phyloP scores from a whole-genome alignment of 345 rosid species.

The Brassica carinata region DNA sequence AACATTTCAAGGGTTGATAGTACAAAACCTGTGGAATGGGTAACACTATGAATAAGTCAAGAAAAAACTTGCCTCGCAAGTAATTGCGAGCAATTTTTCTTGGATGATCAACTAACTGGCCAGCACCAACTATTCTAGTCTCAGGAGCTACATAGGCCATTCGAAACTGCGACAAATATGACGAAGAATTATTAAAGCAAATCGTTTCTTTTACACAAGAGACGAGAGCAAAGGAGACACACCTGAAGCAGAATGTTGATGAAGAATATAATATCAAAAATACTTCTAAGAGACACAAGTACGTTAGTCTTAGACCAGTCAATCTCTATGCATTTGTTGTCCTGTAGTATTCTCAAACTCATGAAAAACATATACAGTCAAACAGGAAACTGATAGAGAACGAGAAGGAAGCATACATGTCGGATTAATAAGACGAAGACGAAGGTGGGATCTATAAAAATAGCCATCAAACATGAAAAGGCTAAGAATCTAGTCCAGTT shows the following conservation, averaged over 20 bases:
- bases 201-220: neutral
- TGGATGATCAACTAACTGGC: constrained; percentile 86
- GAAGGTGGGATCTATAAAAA: constrained; percentile 80
- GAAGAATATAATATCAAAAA: constrained; percentile 68
- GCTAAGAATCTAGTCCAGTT: constrained; percentile 64
- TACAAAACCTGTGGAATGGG: constrained; percentile 87
- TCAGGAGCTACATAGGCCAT: constrained; percentile 85
- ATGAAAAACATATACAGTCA: neutral
- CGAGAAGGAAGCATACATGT: constrained; percentile 45
- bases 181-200: constrained; percentile 6
- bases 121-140: constrained; percentile 79
- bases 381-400: neutral
- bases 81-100: constrained; percentile 66
- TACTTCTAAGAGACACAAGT: constrained; percentile 54
- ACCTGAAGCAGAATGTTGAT: constrained; percentile 88
- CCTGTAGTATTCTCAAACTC: constrained; percentile 43
- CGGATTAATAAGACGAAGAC: constrained; percentile 63
- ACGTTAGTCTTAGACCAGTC: constrained; percentile 47
- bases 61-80: constrained; percentile 51
- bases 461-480: constrained; percentile 49
- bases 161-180: constrained; percentile 59
- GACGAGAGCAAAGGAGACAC: constrained; percentile 2
- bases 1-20: neutral
- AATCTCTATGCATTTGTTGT: constrained; percentile 54
- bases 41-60: constrained; percentile 64